A percentile compares a stretch with the other conserved stretches of the same genome.
phyloP scores from a whole-genome alignment of 2,329 filamentous ascomycete species.

The Ophiostoma piceae region DNA sequence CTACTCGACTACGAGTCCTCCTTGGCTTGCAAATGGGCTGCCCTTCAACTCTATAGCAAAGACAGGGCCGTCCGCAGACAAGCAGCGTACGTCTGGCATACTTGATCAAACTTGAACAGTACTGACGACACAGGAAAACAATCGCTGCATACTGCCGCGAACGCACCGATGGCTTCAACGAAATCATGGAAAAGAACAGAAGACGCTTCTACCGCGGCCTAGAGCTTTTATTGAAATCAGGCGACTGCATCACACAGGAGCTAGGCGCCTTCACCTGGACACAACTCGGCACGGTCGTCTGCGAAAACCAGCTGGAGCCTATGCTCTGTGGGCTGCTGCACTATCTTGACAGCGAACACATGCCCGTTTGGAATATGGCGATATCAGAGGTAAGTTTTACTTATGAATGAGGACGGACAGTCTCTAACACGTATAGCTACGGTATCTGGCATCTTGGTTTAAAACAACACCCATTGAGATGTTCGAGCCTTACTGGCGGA shows the following conservation, averaged over 20 bases:
- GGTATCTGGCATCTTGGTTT: conserved; percentile 63
- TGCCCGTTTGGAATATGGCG: conserved; percentile 22
- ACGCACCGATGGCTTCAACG: background rate
- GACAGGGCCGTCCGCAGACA: conserved; percentile 26
- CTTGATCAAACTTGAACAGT: background rate
- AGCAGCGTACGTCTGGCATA: conserved; percentile 22
- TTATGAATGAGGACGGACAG: background rate
- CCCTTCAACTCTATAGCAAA: conserved; percentile 20
- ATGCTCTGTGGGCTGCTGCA: conserved; percentile 25
- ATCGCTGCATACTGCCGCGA: conserved; percentile 21
- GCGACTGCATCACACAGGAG: conserved; percentile 24
- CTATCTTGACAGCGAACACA: conserved; percentile 22
- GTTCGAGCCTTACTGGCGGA: conserved; percentile 84
- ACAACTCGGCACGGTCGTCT: conserved; percentile 25
- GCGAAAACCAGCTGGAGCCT: conserved; percentile 25
- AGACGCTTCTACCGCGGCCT: conserved; percentile 23
- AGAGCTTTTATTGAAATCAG: conserved; percentile 18
- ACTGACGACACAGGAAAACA: conserved; percentile 22
- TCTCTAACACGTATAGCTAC: conserved; percentile 40
- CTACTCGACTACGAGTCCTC: conserved; percentile 26
- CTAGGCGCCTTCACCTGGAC: conserved; percentile 25
- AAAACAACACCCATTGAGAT: conserved; percentile 60
- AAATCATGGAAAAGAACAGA: conserved; percentile 20
- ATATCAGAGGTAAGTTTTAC: conserved; percentile 22
- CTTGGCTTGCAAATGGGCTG: conserved; percentile 24